phyloP scores from a whole-genome alignment of 164 flowering plant genomes.

The Tetrastigma voinierianum region DNA sequence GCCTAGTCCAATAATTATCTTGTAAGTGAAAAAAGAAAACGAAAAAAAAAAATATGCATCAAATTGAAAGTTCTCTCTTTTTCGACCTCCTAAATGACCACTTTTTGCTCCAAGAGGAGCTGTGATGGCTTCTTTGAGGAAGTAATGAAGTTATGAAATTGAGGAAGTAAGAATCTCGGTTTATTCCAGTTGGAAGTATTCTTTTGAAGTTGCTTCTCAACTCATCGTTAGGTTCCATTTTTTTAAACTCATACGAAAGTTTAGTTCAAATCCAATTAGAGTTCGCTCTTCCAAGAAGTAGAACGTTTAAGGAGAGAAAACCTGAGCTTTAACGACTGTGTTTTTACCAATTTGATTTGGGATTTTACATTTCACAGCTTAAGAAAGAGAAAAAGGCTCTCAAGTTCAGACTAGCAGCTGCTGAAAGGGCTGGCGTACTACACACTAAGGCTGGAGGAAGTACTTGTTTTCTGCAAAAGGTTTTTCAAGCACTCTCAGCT shows the following conservation, averaged over 20 bases:
- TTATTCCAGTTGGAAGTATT: too few relatives aligned
- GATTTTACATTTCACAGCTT: conserved; percentile 34
- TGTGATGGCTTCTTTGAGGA: too few relatives aligned
- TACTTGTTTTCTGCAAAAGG: conserved; percentile 1
- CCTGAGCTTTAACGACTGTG: neutral
- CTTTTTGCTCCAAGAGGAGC: too few relatives aligned
- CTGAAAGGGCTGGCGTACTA: conserved; percentile 38
- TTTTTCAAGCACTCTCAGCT: neutral
- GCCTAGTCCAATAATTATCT: neutral
- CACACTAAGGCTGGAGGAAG: conserved; percentile 3
- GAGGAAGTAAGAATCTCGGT: too few relatives aligned
- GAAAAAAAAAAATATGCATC: too few relatives aligned
- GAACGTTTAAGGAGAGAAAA: neutral
- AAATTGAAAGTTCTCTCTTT: too few relatives aligned
- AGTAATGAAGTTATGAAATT: too few relatives aligned
- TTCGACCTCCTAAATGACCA: neutral
- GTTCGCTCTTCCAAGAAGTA: neutral
- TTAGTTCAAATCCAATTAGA: neutral
- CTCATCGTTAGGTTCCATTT: too few relatives aligned
- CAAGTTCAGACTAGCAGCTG: conserved; percentile 25
- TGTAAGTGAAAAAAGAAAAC: too few relatives aligned
- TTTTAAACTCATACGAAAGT: neutral
- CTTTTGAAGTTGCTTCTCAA: too few relatives aligned
- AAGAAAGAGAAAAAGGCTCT: conserved; percentile 45
- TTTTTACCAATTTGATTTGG: neutral